phyloP scores from a whole-genome alignment of 495 filamentous ascomycete genomes.

The Aspergillus carlsbadensis region DNA sequence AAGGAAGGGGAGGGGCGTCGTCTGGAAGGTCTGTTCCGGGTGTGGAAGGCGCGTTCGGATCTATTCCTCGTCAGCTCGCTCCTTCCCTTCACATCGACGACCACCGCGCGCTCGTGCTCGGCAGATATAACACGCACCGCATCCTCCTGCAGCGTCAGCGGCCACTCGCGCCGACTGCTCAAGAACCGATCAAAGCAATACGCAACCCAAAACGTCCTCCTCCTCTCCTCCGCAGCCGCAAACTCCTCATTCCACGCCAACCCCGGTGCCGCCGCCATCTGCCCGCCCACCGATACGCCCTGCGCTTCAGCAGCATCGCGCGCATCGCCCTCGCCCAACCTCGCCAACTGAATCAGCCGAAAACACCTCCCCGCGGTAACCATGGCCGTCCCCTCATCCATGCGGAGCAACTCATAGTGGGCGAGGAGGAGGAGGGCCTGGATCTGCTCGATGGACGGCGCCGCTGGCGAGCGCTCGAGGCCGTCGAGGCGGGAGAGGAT shows the following conservation, averaged over 20 bases:
- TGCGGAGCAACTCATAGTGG: not conserved
- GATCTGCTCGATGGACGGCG: not conserved
- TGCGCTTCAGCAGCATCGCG: not conserved
- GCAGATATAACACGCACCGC: no score
- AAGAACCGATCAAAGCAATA: conserved; percentile 6
- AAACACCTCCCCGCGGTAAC: not conserved
- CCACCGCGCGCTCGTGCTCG: no score
- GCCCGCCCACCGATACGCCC: no score
- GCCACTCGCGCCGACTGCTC: not conserved
- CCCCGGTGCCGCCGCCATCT: no score
- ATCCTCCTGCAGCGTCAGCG: not conserved
- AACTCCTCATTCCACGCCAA: not conserved
- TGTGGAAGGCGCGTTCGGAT: not conserved
- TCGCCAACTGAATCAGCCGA: not conserved
- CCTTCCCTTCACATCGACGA: no score
- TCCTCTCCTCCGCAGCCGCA: not conserved
- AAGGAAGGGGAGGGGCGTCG: no score
- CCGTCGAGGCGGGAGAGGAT: not conserved
- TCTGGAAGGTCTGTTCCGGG: conserved; percentile 1
- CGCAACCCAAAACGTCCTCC: not conserved
- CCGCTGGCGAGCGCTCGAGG: not conserved
- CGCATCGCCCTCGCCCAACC: not conserved
- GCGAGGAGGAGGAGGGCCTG: not conserved
- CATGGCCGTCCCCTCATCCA: not conserved
- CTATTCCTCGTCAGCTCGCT: not conserved